Base-by-base conservation (phyloP, 2,329 filamentous ascomycete genomes). In the Fusarium foetens region DNA sequence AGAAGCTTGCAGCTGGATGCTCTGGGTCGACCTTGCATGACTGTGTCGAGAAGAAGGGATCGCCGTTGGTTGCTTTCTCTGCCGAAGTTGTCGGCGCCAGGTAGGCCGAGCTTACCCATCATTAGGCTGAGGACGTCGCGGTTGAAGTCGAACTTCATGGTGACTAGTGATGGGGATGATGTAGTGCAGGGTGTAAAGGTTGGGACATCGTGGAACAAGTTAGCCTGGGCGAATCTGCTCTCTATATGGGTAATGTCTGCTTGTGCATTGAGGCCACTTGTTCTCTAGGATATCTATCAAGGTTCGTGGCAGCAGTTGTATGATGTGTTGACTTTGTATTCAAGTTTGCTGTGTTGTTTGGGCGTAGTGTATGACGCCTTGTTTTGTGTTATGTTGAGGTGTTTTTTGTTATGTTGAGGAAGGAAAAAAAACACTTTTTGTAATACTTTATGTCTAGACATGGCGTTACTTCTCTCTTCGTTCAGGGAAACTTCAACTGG, bases 181-280 rank as follows among this genome's bases (percentile, higher is more conserved):
- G 17, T 8, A 13, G 49, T 4, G 23, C 7, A 27, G 13, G 7
- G 6, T 11, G 21, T n/a, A 39, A 39, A 19, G 35, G 17, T 19
- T 36, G 23, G n/a, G 29, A 7, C 11, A 14, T 8, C 6, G 16
- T 10, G n/a, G 17, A 25, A 51, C n/a, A 14, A 35, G n/a, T 35
- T 19, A 0, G 11, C 4, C 21, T 19, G n/a, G 12, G 29, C 0
- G n/a, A 25, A 3, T 7, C 6, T 10, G n/a, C n/a, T 7, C 13
- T 19, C 4, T 51, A 19, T 19, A 19, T 23, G 33, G n/a, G n/a
- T 3, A 3, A 23, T 23, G 11, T 19, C 3, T 9, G 3, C 29
- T 19, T 19, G 2, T 2, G 11, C 2, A 23, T 23, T 19, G 4
- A 33, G n/a, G 11, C 3, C 16, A 4, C n/a, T 10, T 14, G 8